phyloP scores from a whole-genome alignment of 371 early-diverging fungal species.

The Syncephalis plumigaleata region DNA sequence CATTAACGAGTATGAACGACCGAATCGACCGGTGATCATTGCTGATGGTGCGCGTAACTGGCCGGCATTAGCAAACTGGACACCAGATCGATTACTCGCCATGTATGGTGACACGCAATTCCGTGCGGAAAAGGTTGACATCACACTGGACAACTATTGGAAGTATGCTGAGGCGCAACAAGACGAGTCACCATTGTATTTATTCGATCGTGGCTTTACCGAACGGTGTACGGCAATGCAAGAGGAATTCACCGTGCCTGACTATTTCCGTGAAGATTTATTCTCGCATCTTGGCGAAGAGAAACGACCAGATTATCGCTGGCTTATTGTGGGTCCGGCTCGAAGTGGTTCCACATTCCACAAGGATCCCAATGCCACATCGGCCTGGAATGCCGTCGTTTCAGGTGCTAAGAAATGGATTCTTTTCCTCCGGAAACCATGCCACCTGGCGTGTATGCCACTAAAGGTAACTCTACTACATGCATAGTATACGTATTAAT shows the following conservation, averaged over 20 bases:
- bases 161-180: slow-evolving; percentile 18
- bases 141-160: slow-evolving; percentile 26
- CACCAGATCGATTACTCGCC: slow-evolving; percentile 17
- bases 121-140: slow-evolving; percentile 39
- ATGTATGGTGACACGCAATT: slow-evolving; percentile 20
- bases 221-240: slow-evolving; percentile 19
- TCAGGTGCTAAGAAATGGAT: slow-evolving; percentile 37
- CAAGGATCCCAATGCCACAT: slow-evolving; percentile 48
- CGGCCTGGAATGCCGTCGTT: slow-evolving; percentile 55
- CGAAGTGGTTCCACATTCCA: slow-evolving; percentile 43
- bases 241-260: slow-evolving; percentile 32
- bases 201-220: slow-evolving; percentile 46
- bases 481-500: slow-evolving; percentile 12
- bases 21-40: slow-evolving; percentile 37
- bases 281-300: slow-evolving; percentile 24
- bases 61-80: slow-evolving; percentile 32
- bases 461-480: slow-evolving; percentile 2
- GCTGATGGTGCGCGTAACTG: slow-evolving; percentile 33
- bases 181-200: slow-evolving; percentile 40
- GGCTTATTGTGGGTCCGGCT: slow-evolving; percentile 50
- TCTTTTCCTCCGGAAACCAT: slow-evolving; percentile 36
- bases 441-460: slow-evolving; percentile 50
- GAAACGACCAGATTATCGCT: slow-evolving; percentile 41
- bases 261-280: slow-evolving; percentile 37
- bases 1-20: slow-evolving; percentile 22